Percentiles rank a stretch among this genome's conserved stretches.
Conservation (phyloP, 176 grass and related monocot genomes). For the Urochloa ruziziensis region DNA sequence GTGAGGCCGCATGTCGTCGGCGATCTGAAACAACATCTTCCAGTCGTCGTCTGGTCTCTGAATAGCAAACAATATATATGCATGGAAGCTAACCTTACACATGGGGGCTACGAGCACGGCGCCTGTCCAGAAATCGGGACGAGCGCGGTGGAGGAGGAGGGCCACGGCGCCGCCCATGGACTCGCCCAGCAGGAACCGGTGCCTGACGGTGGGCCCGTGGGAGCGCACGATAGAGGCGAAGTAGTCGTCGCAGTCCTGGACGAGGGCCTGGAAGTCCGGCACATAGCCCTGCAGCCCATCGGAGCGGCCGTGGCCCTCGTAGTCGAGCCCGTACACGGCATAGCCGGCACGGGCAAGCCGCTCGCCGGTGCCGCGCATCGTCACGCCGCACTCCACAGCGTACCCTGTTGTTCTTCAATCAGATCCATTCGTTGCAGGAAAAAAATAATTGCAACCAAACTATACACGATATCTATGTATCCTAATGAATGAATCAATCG, state of each 20-base stretch:
- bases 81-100: constrained; percentile 96
- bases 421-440: background rate
- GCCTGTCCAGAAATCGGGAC: constrained; percentile 55
- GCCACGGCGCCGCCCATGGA: constrained; percentile 88
- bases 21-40: too few species aligned
- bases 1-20: constrained; percentile 66
- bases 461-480: too few species aligned
- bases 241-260: constrained; percentile 46
- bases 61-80: too few species aligned
- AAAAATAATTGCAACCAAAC: background rate
- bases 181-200: constrained; percentile 64
- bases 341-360: constrained; percentile 60
- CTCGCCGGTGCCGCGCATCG: constrained; percentile 67
- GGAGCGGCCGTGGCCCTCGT: constrained; percentile 75
- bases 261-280: constrained; percentile 42
- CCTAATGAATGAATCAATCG: background rate
- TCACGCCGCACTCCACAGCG: constrained; percentile 82
- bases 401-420: constrained; percentile 73
- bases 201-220: background rate
- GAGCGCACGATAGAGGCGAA: constrained; percentile 26
- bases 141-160: constrained; percentile 56
- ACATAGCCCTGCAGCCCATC: constrained; percentile 75
- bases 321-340: constrained; percentile 70
- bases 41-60: too few species aligned
- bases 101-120: constrained; percentile 75